Percentiles rank a stretch among this genome's conserved stretches.
Evolutionary conservation across 306 rosid species (phyloP).

Genomic region (Inga oerstediana): DNA sequence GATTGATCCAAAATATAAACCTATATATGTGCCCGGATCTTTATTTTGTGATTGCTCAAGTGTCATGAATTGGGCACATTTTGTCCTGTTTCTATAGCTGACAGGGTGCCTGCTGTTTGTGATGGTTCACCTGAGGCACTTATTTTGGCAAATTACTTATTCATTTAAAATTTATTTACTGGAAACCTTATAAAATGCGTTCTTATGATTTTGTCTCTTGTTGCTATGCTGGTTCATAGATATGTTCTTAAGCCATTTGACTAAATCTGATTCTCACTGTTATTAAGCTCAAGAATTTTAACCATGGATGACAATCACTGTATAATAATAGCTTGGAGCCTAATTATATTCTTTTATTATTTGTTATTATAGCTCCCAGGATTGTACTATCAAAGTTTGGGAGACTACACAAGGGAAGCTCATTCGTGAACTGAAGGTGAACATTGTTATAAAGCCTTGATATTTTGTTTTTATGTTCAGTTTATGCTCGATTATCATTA

Average conservation of each 20-base stretch:
- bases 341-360: slow-evolving; percentile 22
- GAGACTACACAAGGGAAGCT: slow-evolving; percentile 94
- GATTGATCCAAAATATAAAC: too few species aligned
- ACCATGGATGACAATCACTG: not conserved
- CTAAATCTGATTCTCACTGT: not conserved
- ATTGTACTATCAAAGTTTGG: slow-evolving; percentile 92
- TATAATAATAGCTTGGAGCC: slow-evolving; percentile 18
- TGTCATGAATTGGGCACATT: too few species aligned
- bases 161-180: not conserved
- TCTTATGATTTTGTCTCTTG: slow-evolving; percentile 12
- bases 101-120: too few species aligned
- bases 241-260: slow-evolving; percentile 12
- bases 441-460: not conserved
- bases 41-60: too few species aligned
- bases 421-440: slow-evolving; percentile 83
- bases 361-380: slow-evolving; percentile 69
- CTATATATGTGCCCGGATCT: too few species aligned
- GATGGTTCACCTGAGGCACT: not conserved
- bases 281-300: not conserved
- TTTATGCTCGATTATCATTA: slow-evolving; percentile 5
- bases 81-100: too few species aligned
- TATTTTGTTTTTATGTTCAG: slow-evolving; percentile 9
- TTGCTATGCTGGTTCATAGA: not conserved
- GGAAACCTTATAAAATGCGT: not conserved
- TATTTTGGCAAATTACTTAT: not conserved